Conservation (phyloP, 331 rosid species). For the Quercus phellos region DNA sequence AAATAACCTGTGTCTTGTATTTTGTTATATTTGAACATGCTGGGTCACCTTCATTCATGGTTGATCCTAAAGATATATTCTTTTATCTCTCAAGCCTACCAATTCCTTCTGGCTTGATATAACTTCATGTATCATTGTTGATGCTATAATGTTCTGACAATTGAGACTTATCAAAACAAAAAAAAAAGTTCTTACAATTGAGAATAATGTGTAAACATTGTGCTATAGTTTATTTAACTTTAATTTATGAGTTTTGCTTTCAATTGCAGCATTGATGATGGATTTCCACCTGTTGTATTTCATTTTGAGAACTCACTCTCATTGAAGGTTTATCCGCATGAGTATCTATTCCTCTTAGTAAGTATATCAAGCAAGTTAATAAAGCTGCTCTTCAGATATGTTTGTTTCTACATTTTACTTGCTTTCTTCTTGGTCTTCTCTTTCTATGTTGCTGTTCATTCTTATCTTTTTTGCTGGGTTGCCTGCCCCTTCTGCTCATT, state of each 20-base stretch:
- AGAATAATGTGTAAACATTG: neutral
- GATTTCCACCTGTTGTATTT: constrained; percentile 76
- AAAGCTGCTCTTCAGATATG: neutral
- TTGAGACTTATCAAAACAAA: neutral
- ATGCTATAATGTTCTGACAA: neutral
- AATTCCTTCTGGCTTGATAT: neutral
- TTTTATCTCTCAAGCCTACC: neutral
- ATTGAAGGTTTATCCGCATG: constrained; percentile 89
- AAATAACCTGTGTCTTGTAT: neutral
- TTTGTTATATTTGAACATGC: constrained; percentile 14
- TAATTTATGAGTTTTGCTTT: constrained; percentile 17
- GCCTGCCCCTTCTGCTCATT: no score
- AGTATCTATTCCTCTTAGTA: constrained; percentile 77
- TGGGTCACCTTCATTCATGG: neutral
- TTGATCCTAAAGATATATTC: neutral
- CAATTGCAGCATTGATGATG: constrained; percentile 76
- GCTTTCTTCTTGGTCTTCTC: neutral
- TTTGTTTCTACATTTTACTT: neutral
- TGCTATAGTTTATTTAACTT: neutral
- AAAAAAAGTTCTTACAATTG: neutral
- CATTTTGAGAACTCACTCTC: constrained; percentile 76
- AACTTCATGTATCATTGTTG: neutral
- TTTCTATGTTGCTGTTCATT: neutral
- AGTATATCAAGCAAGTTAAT: constrained; percentile 34
- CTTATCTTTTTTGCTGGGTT: neutral